Evolutionary conservation across 352 stramenopile genomes (phyloP).

Genomic region (Phytophthora pseudosyringae): DNA sequence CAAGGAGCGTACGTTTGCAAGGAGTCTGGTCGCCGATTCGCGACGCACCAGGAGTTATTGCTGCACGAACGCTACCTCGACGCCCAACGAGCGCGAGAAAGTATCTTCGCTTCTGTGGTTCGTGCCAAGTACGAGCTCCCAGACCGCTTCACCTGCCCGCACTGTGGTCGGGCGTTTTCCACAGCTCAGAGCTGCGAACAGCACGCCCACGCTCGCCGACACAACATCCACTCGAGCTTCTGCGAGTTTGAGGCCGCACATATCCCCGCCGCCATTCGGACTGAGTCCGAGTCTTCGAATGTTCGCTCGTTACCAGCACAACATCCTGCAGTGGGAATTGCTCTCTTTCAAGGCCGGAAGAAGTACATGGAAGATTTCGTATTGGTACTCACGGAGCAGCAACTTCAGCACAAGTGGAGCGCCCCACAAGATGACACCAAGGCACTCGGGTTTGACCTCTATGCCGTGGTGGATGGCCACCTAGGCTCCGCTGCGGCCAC

Average conservation of each 20-base stretch:
- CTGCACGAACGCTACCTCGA: constrained; percentile 71
- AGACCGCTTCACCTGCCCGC: constrained; percentile 56
- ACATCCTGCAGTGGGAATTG: constrained; percentile 41
- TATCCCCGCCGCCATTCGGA: constrained; percentile 29
- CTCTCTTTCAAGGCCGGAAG: constrained; percentile 91
- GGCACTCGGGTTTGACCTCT: constrained; percentile 80
- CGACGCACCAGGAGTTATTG: constrained; percentile 63
- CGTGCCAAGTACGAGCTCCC: constrained; percentile 59
- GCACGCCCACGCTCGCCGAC: constrained; percentile 57
- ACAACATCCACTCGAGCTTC: constrained; percentile 50
- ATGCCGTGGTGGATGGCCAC: constrained; percentile 96
- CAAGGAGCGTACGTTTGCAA: constrained; percentile 76
- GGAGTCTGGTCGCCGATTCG: constrained; percentile 64
- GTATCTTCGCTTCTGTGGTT: constrained; percentile 60
- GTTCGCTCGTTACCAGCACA: constrained; percentile 5
- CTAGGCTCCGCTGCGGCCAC: constrained; percentile 89
- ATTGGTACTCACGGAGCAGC: constrained; percentile 39
- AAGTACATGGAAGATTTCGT: constrained; percentile 94
- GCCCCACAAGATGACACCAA: neutral
- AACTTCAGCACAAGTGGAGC: constrained; percentile 22
- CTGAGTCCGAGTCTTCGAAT: constrained; percentile 27
- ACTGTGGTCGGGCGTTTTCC: constrained; percentile 69
- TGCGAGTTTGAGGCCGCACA: constrained; percentile 59
- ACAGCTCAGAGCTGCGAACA: constrained; percentile 69
- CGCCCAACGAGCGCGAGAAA: constrained; percentile 52